Base-by-base conservation (phyloP, 2,329 filamentous ascomycete species). In the Microsporum ferrugineum region DNA sequence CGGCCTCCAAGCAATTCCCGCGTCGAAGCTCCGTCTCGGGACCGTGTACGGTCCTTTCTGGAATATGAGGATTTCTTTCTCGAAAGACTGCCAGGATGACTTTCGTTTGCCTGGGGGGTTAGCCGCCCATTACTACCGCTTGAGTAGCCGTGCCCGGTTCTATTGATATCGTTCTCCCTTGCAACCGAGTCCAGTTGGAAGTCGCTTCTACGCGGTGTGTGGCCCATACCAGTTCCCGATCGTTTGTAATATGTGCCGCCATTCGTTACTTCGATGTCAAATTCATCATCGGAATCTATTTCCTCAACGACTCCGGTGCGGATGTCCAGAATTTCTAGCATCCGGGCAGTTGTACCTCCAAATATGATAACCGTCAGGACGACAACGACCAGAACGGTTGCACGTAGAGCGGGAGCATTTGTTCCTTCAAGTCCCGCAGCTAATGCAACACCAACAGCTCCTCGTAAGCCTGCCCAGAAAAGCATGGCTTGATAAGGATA, bases 401-500 rank as follows among this genome's bases (percentile, higher is more conserved):
- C 94, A 67, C 91, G 88, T 39, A 99, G 80, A 0, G 90, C 89
- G 62, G 86, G 87, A 0, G 85, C 86, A 70, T 95, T 94, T 59
- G 86, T 84, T 53, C 91, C 94, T 0, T 84, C 86, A 55, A 99
- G 81, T 31, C 95, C 88, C 27, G 92, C 92, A 36, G 94, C 94
- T 55, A 99, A 80, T 1, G 94, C 94, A 39, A 99, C 94, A 61
- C 94, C 94, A 67, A 99, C 94, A 55, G 94, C 94, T 68, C 94
- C 94, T 64, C 94, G 89, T 34, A 99, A 81, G 31, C 94, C 94
- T 14, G 94, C 94, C 94, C 94, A 99, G 77, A 95, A 99, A n/a
- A 99, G 84, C 94, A 99, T 97, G n/a, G 88, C 91, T 75, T 97
- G 94, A 75, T 97, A 96, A 67, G 89, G 90, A 71, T 91, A 95